Evolutionary conservation across 1,284 basidiomycete species (phyloP), one percentile per base, ranked within the genome.

Genomic region (Cryptococcus sp.): DNA sequence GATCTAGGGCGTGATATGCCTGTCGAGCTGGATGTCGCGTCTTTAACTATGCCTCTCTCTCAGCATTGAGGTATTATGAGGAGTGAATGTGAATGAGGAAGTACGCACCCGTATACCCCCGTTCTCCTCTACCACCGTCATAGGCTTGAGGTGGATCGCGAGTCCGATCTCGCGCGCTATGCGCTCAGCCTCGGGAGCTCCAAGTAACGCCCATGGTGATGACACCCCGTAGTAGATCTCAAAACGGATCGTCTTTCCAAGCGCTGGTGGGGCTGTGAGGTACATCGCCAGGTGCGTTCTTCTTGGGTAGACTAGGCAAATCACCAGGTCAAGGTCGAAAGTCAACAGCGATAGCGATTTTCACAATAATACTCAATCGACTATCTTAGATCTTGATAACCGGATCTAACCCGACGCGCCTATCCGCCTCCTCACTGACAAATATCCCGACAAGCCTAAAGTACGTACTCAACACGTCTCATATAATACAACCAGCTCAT

Each of bases 1-100:
- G 60, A 60, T 70, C 68, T 40, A 70, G 55, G 0, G 68, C 66
- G 42, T 70, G 68, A 50, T 70, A 70, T 13, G 62, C 68, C 54
- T 62, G 61, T 54, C 64, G 53, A 19, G 67, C 64, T 3, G 55
- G 49, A 46, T 64, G 66, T 41, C 66, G 57, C 11, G 62, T 58
- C 30, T 65, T 65, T 7, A 64, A 58, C 63, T 66, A 40, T 7
- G 13, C 19, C 38, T 6, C 13, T 15, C 39, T 40, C 30, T 43
- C 40, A 51, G 50, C 19, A n/a, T 17, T 47, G 27, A 22, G 16
- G 30, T 35, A 13, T 15, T 30, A n/a, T 38, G 10, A 30, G 53
- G n/a, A 15, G 20, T 8, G 3, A 48, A 6, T 42, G 7, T 42
- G 19, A 42, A 13, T n/a, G 22, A 2, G 15, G 20, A 42, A 40